Evolutionary conservation across 371 early-diverging fungal species (phyloP).

Genomic region (Mucor plumbeus): DNA sequence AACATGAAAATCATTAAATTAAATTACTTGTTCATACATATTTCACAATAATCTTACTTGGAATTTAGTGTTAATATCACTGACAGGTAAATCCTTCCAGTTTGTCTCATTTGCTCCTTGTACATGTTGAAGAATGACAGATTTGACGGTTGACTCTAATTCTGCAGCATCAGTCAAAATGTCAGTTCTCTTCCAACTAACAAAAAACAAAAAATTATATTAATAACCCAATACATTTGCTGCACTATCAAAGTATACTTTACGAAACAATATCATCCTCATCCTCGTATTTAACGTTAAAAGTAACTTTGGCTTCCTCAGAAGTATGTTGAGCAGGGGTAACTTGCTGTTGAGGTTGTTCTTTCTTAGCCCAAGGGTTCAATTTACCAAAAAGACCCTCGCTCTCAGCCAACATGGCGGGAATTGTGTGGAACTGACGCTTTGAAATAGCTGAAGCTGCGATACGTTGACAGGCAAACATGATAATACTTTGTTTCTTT

Average conservation of each 20-base stretch:
- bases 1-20: neutral
- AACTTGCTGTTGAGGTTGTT: slow-evolving; percentile 15
- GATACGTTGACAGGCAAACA: slow-evolving; percentile 31
- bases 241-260: neutral
- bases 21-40: neutral
- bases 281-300: slow-evolving; percentile 42
- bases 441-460: neutral
- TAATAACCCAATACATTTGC: neutral
- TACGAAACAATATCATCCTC: slow-evolving; percentile 37
- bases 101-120: slow-evolving; percentile 31
- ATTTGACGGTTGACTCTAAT: slow-evolving; percentile 35
- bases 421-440: slow-evolving; percentile 22
- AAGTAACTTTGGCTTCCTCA: slow-evolving; percentile 25
- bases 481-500: neutral
- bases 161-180: slow-evolving; percentile 32
- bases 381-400: slow-evolving; percentile 43
- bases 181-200: slow-evolving; percentile 41
- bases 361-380: slow-evolving; percentile 55
- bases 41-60: slow-evolving; percentile 28
- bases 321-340: slow-evolving; percentile 33
- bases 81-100: slow-evolving; percentile 33
- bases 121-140: slow-evolving; percentile 39
- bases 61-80: slow-evolving; percentile 40
- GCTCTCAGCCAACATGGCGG: slow-evolving; percentile 25
- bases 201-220: neutral